Evolutionary conservation across 192 early-diverging fungal species (phyloP), one percentile per base, ranked within the genome.

Genomic region (Entophlyctis luteolus): DNA sequence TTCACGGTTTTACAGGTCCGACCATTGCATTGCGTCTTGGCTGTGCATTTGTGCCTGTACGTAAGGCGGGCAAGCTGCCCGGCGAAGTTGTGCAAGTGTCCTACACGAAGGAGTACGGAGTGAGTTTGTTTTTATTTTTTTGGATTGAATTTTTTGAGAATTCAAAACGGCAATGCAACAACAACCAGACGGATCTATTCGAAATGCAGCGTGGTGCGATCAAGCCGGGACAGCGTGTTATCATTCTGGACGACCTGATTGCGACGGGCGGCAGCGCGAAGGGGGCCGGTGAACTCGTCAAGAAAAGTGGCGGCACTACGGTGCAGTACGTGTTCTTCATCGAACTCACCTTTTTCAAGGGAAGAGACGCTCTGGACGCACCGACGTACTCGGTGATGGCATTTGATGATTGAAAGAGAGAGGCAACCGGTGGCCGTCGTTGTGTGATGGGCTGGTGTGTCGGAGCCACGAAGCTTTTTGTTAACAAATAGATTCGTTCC

Each of bases 11-110:
- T n/a, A n/a, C n/a, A n/a, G 81, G 95, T 4, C 94, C 97, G 16
- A 76, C 91, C 75, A 82, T 99, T 39, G 96, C 96, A 32, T 76
- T 86, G 67, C 88, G 89, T 74, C 80, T 99, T 18, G 87, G 87
- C 47, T 89, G 89, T 65, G 85, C 90, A 23, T 99, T 99, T 80
- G 95, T 86, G 0, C 97, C 97, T 35, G 90, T 96, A 47, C 86
- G 97, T 55, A 99, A 99, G 84, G 80, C 87, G 32, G 97, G 97
- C 28, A 99, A 99, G 81, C 86, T 98, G 33, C 95, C 96, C 0
- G 94, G 94, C 25, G 77, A 78, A 25, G 83, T 80, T 45, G 84
- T 79, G 28, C 74, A 69, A 27, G 92, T 86, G 38, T 78, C 79
- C 2, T 99, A 98, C 70, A 76, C 79, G 33, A 97, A 98, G 84